Conservation (phyloP, 345 rosid species). For the Rhodamnia rubescens region DNA sequence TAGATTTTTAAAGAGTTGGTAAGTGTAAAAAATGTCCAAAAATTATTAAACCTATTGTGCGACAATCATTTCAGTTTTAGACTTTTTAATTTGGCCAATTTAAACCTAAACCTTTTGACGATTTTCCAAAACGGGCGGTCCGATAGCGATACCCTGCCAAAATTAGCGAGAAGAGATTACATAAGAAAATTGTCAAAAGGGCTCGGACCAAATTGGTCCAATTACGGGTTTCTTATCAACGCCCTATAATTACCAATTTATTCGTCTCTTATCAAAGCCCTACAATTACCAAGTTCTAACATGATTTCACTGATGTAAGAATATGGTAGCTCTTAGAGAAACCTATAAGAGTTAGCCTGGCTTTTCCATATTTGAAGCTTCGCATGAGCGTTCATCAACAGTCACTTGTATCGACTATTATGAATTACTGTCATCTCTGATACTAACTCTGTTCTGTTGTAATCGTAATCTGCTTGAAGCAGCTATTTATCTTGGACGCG, state of each 20-base stretch:
- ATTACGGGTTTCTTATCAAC: not conserved
- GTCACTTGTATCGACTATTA: not conserved
- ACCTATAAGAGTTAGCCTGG: not conserved
- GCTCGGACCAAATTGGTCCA: not conserved
- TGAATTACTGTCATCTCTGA: not conserved
- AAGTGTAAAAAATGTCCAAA: not conserved
- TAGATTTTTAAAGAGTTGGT: not conserved
- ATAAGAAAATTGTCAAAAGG: not conserved
- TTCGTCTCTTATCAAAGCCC: not conserved
- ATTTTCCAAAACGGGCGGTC: not conserved
- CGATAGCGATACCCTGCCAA: no score
- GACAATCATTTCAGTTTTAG: no score
- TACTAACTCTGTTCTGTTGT: not conserved
- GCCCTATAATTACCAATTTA: not conserved
- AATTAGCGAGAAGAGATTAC: fast-evolving
- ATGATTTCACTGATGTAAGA: not conserved
- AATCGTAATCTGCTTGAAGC: not conserved
- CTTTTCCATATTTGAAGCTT: not conserved
- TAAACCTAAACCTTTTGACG: not conserved
- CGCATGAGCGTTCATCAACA: not conserved
- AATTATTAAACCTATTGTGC: not conserved
- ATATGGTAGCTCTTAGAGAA: not conserved
- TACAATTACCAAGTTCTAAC: not conserved
- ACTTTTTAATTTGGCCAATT: no score
- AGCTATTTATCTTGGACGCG: slow-evolving; percentile 35